Evolutionary conservation across 2,329 filamentous ascomycete species (phyloP), one percentile per base, ranked within the genome.

Genomic region (Graphilbum sp.): DNA sequence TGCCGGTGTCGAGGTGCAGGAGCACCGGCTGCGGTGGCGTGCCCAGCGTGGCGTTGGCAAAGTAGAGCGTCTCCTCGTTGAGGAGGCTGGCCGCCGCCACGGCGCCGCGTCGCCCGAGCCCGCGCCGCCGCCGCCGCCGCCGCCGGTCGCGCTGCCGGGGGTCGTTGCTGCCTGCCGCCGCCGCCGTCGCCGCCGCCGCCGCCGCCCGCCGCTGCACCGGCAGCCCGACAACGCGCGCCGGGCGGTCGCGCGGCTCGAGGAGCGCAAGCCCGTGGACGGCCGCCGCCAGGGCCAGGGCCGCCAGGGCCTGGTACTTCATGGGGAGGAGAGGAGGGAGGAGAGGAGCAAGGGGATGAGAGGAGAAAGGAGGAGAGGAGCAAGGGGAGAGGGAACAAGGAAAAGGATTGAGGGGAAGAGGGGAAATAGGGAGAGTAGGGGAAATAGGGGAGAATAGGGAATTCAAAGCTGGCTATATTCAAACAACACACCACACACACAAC

Each of bases 1-100:
- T 79, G 36, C 76, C 76, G 6, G 76, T 81, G 53, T 81, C 76
- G 38, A 81, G 52, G 46, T 77, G 72, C 43, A 79, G 58, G 16
- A 64, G 62, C 32, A 80, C 47, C 2, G 54, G 46, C 50, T 76
- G 72, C 10, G 66, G 50, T 12, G 76, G 76, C 3, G 74, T 79
- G 36, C 76, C 76, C 35, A 80, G 46, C 6, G 71, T 66, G 35
- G 62, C 66, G 52, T 79, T 79, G 47, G 75, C 62, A 47, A 70
- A 75, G 53, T 80, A 80, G 21, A 79, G 60, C 2, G 71, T 74
- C 63, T 71, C 58, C 67, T 69, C 54, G 45, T 78, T 78, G 46
- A 73, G 67, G 32, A 77, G 53, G 3, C 47, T 52, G n/a, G 59
- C 60, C 34, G n/a, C n/a, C n/a, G n/a, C n/a, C n/a, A n/a, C n/a